phyloP scores from a whole-genome alignment of 305 asterid genomes.

The Solanum hybrid region DNA sequence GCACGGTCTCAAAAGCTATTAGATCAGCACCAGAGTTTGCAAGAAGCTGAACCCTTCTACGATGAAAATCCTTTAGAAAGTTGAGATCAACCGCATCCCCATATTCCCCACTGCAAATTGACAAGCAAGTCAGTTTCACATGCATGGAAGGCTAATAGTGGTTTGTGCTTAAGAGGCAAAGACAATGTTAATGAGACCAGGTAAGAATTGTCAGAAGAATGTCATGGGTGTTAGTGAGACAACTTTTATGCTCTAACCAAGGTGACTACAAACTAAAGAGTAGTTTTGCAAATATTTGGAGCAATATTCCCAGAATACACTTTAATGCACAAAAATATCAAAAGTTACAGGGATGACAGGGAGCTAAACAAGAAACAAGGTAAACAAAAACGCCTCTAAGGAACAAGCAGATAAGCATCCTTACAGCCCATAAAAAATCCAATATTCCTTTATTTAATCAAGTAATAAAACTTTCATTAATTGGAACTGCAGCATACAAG shows the following conservation, averaged over 20 bases:
- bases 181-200: not conserved
- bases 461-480: not conserved
- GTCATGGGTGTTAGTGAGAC: not conserved
- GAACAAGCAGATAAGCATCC: not conserved
- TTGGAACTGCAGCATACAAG: not conserved
- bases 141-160: not conserved
- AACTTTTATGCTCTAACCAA: not conserved
- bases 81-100: slow-evolving; percentile 68
- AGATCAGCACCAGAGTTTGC: slow-evolving; percentile 87
- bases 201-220: not conserved
- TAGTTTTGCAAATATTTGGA: not conserved
- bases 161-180: not conserved
- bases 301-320: not conserved
- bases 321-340: not conserved
- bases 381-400: not conserved
- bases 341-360: not conserved
- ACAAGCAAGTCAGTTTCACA: not conserved
- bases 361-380: not conserved
- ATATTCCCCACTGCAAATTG: slow-evolving; percentile 62
- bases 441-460: not conserved
- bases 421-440: not conserved
- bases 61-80: slow-evolving; percentile 76
- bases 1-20: slow-evolving; percentile 91
- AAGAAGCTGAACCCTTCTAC: slow-evolving; percentile 83
- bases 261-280: not conserved